Evolutionary conservation across 352 stramenopile species (phyloP).

Genomic region (Pythium monospermum): DNA sequence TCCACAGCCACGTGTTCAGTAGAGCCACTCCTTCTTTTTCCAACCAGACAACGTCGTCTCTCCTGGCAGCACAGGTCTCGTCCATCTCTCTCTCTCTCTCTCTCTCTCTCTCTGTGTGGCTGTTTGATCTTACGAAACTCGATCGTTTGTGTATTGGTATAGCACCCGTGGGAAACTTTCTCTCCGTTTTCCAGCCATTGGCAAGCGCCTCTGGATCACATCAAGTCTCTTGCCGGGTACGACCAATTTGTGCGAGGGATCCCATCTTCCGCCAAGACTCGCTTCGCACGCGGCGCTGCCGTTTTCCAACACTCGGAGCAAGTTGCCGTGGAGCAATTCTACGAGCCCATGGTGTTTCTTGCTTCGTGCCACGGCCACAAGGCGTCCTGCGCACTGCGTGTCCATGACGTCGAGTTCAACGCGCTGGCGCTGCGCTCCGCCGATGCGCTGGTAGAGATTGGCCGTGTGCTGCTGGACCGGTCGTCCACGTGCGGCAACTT

Average conservation of each 20-base stretch:
- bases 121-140: too few relatives aligned
- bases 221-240: conserved; percentile 55
- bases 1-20: conserved; percentile 51
- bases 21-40: conserved; percentile 21
- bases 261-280: conserved; percentile 35
- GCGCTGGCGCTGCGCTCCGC: conserved; percentile 61
- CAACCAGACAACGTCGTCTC: conserved; percentile 16
- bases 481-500: conserved; percentile 56
- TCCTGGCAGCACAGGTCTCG: conserved; percentile 41
- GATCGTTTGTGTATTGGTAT: neutral
- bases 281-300: conserved; percentile 40
- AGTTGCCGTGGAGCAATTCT: conserved; percentile 50
- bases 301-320: conserved; percentile 26
- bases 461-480: conserved; percentile 49
- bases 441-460: conserved; percentile 60
- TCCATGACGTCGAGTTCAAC: conserved; percentile 82
- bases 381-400: conserved; percentile 26
- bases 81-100: neutral
- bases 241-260: conserved; percentile 36
- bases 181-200: conserved; percentile 66
- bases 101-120: too few relatives aligned
- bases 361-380: conserved; percentile 19
- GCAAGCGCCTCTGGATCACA: conserved; percentile 32
- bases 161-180: conserved; percentile 88
- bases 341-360: conserved; percentile 80